Evolutionary conservation across 2,329 filamentous ascomycete genomes (phyloP).

Genomic region (Paecilomyces sp.): DNA sequence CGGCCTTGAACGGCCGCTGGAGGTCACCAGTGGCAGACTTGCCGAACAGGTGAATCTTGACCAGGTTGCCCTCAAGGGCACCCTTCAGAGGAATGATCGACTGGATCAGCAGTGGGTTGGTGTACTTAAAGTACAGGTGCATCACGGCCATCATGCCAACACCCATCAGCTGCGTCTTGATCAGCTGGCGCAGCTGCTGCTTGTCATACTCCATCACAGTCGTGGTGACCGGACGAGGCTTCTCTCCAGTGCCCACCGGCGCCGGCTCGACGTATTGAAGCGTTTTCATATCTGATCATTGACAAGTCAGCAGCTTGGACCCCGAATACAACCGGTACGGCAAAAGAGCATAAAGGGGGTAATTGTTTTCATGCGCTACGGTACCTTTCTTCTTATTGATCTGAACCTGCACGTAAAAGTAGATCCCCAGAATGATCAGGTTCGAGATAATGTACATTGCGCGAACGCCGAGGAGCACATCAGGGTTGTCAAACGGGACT

Average conservation of each 20-base stretch:
- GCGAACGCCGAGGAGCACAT: conserved; percentile 58
- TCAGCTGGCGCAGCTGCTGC: conserved; percentile 72
- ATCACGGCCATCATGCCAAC: conserved; percentile 97
- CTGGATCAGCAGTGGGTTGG: conserved; percentile 97
- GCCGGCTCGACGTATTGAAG: conserved; percentile 98
- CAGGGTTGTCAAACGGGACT: conserved; percentile 87
- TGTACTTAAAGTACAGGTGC: conserved; percentile 99
- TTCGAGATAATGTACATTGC: conserved; percentile 63
- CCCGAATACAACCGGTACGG: background rate
- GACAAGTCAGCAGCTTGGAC: background rate
- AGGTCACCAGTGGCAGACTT: conserved; percentile 82
- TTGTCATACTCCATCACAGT: conserved; percentile 94
- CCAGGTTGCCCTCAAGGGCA: conserved; percentile 87
- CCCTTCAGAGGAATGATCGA: conserved; percentile 96
- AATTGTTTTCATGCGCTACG: conserved; percentile 16
- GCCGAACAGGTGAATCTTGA: conserved; percentile 92
- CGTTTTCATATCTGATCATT: conserved; percentile 72
- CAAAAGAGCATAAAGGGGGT: background rate
- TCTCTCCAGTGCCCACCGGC: conserved; percentile 85
- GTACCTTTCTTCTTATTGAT: conserved; percentile 97
- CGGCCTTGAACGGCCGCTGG: conserved; percentile 90
- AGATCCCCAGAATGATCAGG: conserved; percentile 74
- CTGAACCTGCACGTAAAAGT: conserved; percentile 74
- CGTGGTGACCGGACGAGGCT: conserved; percentile 92
- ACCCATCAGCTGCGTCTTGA: conserved; percentile 91